These are phyloP conservation scores for Spathaspora sp. DNA, from an alignment of 1,139 yeast species.

Conservation along the genomic window DNA sequence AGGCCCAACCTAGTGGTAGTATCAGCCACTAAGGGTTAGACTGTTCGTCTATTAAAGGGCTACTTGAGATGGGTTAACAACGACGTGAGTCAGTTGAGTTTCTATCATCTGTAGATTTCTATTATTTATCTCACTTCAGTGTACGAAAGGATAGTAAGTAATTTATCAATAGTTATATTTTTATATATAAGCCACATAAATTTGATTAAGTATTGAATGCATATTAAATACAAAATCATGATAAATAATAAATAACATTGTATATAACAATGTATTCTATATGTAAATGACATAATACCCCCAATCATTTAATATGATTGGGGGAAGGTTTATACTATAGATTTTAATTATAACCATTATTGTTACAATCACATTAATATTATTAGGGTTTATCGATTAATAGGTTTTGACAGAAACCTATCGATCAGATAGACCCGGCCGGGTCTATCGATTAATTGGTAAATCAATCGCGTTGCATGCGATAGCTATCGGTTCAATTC, in stretches of 20 bases:
- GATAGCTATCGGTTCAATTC: conserved; percentile 1
- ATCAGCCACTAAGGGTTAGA: conserved; percentile 1
- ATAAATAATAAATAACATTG: conserved; percentile 6
- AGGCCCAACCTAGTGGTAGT: neutral
- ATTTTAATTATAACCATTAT: neutral
- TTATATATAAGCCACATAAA: conserved; percentile 6
- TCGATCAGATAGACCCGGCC: too few species aligned
- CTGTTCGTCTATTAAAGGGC: conserved; percentile 1
- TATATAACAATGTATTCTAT: conserved; percentile 8
- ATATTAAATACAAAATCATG: conserved; percentile 11
- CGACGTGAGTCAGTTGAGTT: conserved; percentile 1
- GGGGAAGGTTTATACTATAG: conserved; percentile 1
- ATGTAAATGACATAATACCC: too few species aligned
- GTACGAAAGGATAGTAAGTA: conserved; percentile 11
- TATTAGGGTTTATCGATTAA: conserved; percentile 8
- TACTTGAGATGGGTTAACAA: conserved; percentile 1
- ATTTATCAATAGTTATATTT: conserved; percentile 10
- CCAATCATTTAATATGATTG: too few species aligned
- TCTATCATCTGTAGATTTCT: neutral
- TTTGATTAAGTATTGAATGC: conserved; percentile 13
- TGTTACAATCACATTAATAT: neutral
- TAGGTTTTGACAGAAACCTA: too few species aligned
- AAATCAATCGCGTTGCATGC: conserved; percentile 10
- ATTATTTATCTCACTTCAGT: neutral
- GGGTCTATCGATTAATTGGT: conserved; percentile 8